A percentile compares a stretch with the other conserved stretches of the same genome.
Evolutionary conservation across 768 basidiomycete genomes (phyloP).

Genomic region (Hygrophorus pudorinus): DNA sequence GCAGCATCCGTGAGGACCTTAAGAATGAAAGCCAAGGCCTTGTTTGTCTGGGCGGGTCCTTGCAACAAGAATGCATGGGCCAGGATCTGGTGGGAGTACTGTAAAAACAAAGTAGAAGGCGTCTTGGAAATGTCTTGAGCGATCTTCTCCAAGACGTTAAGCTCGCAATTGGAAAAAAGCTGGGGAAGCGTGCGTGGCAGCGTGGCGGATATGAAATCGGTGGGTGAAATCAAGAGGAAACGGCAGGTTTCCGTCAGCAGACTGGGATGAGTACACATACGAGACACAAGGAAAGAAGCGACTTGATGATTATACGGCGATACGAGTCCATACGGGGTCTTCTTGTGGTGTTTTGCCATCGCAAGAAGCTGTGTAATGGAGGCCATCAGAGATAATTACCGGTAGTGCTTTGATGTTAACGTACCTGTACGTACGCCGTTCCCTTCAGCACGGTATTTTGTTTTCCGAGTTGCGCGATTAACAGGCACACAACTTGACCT

Average conservation of each 20-base stretch:
- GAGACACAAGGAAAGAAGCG: slow-evolving; percentile 52
- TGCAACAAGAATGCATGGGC: slow-evolving; percentile 57
- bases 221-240: slow-evolving; percentile 47
- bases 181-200: slow-evolving; percentile 57
- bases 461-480: slow-evolving; percentile 60
- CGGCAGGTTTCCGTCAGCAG: slow-evolving; percentile 57
- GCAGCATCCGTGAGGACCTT: slow-evolving; percentile 43
- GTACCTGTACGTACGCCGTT: slow-evolving; percentile 57
- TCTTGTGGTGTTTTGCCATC: slow-evolving; percentile 47
- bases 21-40: slow-evolving; percentile 53
- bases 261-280: slow-evolving; percentile 46
- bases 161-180: slow-evolving; percentile 54
- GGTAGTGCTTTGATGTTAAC: slow-evolving; percentile 8
- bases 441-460: slow-evolving; percentile 63
- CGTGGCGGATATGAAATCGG: slow-evolving; percentile 56
- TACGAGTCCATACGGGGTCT: slow-evolving; percentile 54
- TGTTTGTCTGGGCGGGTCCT: slow-evolving; percentile 42
- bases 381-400: slow-evolving; percentile 5
- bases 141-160: slow-evolving; percentile 51
- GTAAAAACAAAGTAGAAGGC: slow-evolving; percentile 40
- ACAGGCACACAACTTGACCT: slow-evolving; percentile 46
- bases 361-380: slow-evolving; percentile 39
- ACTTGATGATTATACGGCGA: slow-evolving; percentile 62
- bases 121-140: slow-evolving; percentile 37
- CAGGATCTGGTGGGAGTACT: slow-evolving; percentile 51